Evolutionary conservation across 345 rosid genomes (phyloP), one percentile per base, ranked within the genome.

Genomic region (Boechera retrofracta): DNA sequence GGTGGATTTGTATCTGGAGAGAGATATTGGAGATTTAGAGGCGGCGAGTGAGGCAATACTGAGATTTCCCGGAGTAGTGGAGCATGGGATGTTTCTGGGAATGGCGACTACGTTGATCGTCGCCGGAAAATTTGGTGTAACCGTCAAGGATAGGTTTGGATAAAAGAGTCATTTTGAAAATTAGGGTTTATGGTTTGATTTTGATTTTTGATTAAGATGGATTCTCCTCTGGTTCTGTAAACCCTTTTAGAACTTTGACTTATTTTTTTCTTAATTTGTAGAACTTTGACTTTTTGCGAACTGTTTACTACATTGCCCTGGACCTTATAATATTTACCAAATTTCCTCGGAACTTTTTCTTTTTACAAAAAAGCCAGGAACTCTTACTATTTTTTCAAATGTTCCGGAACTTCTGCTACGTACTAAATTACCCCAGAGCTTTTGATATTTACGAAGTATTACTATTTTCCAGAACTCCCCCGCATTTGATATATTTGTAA

Each of bases 81-180:
- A 94, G 83, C 98, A 94, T 48, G 97, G 97, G 6, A 89, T 94
- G 98, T 94, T 94, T 45, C 80, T 94, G 66, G 96, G 83, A 41
- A 94, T 94, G 85, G 98, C 98, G 5, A 88, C 96, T 15, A 89
- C 97, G 6, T 87, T 94, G 78, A 92, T 94, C 78, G 91, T 92
- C 77, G 98, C 98, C 28, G 96, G 97, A 3, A 88, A 87, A 82
- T 82, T 68, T 45, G 97, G 97, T 31, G 80, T 94, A 15, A 80
- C 86, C 47, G 80, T 92, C 65, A 88, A 81, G 84, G 54, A 87
- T 21, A 89, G 81, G 81, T 75, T 64, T 64, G 80, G 77, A 1
- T 78, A 78, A 72, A 77, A 35, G n/a, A 0, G 76, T 64, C 38
- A 62, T 77, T 76, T 71, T 6, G 2, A 12, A 36, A 52, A 24